Conservation (phyloP, 306 rosid species). For the Mucuna pruriens region DNA sequence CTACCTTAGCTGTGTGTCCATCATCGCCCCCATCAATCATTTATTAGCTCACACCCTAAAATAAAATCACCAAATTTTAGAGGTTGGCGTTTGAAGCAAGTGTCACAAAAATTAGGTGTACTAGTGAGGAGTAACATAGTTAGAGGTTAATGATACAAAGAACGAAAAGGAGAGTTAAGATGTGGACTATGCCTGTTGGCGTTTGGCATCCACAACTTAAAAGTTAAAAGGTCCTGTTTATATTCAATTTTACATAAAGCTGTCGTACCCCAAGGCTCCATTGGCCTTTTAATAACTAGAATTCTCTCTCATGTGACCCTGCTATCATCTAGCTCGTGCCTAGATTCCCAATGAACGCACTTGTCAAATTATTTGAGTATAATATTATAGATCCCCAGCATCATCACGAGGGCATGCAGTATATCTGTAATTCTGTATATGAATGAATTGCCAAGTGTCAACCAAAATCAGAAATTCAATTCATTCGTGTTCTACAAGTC, state of each 20-base stretch:
- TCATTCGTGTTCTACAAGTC: constrained; percentile 32
- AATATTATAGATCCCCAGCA: constrained; percentile 41
- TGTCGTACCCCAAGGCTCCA: constrained; percentile 47
- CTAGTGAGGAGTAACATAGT: constrained; percentile 16
- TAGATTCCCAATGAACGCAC: constrained; percentile 57
- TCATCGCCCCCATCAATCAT: constrained; percentile 34
- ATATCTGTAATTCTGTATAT: constrained; percentile 24
- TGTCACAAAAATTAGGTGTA: constrained; percentile 27
- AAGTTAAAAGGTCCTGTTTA: background rate
- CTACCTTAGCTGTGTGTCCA: constrained; percentile 4
- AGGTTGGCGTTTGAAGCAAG: constrained; percentile 33
- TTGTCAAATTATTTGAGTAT: constrained; percentile 46
- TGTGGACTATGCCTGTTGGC: constrained; percentile 46
- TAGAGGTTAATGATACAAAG: constrained; percentile 9
- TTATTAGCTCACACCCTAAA: background rate
- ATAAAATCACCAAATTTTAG: constrained; percentile 1
- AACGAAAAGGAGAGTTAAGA: constrained; percentile 4
- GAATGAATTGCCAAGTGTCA: constrained; percentile 23
- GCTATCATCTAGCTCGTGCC: constrained; percentile 59
- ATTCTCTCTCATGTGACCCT: constrained; percentile 44
- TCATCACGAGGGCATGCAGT: constrained; percentile 62
- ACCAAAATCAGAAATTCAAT: constrained; percentile 29
- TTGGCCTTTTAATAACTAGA: constrained; percentile 42
- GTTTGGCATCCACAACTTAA: constrained; percentile 40
- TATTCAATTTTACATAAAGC: constrained; percentile 40